Conservation (phyloP, 2,329 filamentous ascomycete species). For the Periconia macrospinosa region DNA sequence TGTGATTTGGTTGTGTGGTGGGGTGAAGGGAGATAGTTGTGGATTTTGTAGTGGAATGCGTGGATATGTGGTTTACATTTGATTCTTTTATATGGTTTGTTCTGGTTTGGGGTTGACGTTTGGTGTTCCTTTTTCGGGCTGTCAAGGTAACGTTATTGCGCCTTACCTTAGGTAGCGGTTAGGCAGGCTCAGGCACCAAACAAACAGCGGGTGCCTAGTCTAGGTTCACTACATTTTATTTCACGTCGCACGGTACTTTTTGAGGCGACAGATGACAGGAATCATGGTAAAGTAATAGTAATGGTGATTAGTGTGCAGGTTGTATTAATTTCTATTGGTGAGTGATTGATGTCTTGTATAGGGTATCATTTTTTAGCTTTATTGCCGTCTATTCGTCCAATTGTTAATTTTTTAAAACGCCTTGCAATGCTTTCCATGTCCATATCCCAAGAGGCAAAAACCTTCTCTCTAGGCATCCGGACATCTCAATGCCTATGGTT, state of each 20-base stretch:
- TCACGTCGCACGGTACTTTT: conserved; percentile 2
- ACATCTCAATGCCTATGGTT: not conserved
- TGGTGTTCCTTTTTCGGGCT: not conserved
- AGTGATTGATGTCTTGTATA: no score
- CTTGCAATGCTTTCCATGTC: conserved; percentile 29
- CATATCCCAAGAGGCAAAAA: not conserved
- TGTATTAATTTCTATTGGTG: not conserved
- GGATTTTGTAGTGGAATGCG: conserved; percentile 11
- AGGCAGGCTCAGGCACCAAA: conserved; percentile 39
- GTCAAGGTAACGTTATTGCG: no score
- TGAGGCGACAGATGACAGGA: not conserved
- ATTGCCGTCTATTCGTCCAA: conserved; percentile 23
- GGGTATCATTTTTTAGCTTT: conserved; percentile 38
- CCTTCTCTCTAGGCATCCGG: not conserved
- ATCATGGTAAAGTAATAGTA: not conserved
- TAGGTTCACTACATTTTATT: not conserved
- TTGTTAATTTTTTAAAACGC: conserved; percentile 30
- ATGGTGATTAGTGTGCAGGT: not conserved
- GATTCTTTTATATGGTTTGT: conserved; percentile 23
- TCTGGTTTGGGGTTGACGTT: conserved; percentile 16
- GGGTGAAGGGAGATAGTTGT: not conserved
- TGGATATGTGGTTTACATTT: not conserved
- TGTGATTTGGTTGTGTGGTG: conserved; percentile 3
- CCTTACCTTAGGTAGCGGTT: conserved; percentile 30
- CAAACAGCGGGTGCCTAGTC: conserved; percentile 22